Conservation (phyloP, 306 rosid species). For the Fragaria nilgerrensis region DNA sequence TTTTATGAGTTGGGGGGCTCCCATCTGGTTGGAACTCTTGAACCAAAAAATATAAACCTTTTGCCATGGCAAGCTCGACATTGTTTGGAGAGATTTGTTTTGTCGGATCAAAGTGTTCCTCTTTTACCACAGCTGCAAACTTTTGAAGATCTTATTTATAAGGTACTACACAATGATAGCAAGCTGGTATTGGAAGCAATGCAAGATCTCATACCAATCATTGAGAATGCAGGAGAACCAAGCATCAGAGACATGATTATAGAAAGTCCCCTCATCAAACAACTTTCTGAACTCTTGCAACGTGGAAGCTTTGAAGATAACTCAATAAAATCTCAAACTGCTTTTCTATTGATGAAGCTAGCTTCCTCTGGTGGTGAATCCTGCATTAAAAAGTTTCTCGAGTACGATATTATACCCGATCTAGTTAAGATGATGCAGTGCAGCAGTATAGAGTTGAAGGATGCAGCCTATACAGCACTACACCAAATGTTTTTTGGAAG, state of each 20-base stretch:
- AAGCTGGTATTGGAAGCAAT: conserved; percentile 24
- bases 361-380: conserved; percentile 37
- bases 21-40: conserved; percentile 16
- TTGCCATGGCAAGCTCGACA: conserved; percentile 34
- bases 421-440: conserved; percentile 33
- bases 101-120: conserved; percentile 17
- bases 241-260: conserved; percentile 27
- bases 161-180: conserved; percentile 13
- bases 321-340: conserved; percentile 17
- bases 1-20: conserved; percentile 28
- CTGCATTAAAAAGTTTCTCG: conserved; percentile 22
- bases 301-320: neutral
- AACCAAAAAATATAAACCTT: conserved; percentile 22
- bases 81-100: conserved; percentile 22
- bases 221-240: conserved; percentile 28
- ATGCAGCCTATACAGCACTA: conserved; percentile 24
- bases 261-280: conserved; percentile 21
- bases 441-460: conserved; percentile 15
- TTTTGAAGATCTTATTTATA: conserved; percentile 25
- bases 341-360: conserved; percentile 26
- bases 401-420: conserved; percentile 29
- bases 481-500: conserved; percentile 32
- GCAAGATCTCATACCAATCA: conserved; percentile 32
- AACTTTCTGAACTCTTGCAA: conserved; percentile 24
- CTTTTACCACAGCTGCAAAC: conserved; percentile 18